Evolutionary conservation across 2,329 filamentous ascomycete genomes (phyloP), one percentile per base, ranked within the genome.

Genomic region (Colletotrichum tropicale): DNA sequence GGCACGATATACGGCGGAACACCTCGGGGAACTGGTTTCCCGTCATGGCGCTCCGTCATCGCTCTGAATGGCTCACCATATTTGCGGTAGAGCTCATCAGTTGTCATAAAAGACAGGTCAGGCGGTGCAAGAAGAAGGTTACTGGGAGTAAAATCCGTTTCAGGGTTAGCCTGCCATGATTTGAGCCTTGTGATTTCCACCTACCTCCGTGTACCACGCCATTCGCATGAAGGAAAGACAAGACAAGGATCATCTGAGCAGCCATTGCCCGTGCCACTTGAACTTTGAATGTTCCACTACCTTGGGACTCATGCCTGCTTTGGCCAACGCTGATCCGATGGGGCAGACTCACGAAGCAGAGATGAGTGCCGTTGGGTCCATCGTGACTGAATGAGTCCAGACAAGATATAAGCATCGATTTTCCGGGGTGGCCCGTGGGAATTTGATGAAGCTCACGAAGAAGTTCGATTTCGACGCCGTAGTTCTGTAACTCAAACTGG

Each of bases 231-330:
- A 58, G 26, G 6, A 26, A 58, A 0, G 24, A 24, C 1, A 58
- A 1, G 0, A 24, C 1, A 0, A 58, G 16, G 26, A 58, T 58
- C 15, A 58, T 6, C 6, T 61, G 58, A 0, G 58, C 58, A 0
- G 28, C 7, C 8, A 61, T 61, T 61, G 58, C 58, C 6, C 58
- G 16, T 1, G 28, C 58, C 2, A 1, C 58, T 13, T 34, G 26
- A 0, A 61, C 0, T 2, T 30, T 12, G 18, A 61, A 61, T 0
- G 18, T 30, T 0, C 26, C 24, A 6, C 0, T n/a, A 1, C 58
- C 26, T 0, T 61, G 8, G 10, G 26, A n/a, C 12, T n/a, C 30
- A 13, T n/a, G n/a, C 10, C 30, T 61, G 7, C 26, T 61, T 32
- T 32, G 58, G 0, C 26, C 26, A n/a, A 61, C 1, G 5, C 26